Evolutionary conservation across 2,329 filamentous ascomycete genomes (phyloP).

Genomic region (Trichoderma guizhouense): DNA sequence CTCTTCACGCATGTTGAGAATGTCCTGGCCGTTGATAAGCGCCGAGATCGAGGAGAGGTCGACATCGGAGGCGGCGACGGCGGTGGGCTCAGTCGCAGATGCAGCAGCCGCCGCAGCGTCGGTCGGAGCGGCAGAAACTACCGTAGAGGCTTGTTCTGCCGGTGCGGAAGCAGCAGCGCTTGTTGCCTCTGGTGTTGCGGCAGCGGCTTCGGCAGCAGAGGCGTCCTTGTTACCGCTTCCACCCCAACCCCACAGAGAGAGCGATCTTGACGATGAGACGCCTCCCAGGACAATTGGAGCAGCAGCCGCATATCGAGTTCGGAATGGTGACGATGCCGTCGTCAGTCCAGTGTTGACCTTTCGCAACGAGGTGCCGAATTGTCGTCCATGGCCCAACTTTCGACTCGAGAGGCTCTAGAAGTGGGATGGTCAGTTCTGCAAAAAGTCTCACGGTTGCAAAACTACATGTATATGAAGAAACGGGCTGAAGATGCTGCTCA

Average conservation of each 20-base stretch:
- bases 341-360: conserved; percentile 23
- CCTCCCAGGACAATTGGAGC: conserved; percentile 32
- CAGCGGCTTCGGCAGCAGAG: conserved; percentile 17
- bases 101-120: conserved; percentile 18
- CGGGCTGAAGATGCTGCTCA: neutral
- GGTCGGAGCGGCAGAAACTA: conserved; percentile 14
- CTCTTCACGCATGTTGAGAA: conserved; percentile 64
- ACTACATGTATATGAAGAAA: conserved; percentile 4
- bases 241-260: conserved; percentile 39
- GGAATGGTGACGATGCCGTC: conserved; percentile 26
- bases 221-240: conserved; percentile 31
- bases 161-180: conserved; percentile 17
- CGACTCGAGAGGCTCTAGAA: conserved; percentile 27
- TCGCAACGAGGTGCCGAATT: conserved; percentile 34
- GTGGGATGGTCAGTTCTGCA: conserved; percentile 1
- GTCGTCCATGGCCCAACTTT: conserved; percentile 34
- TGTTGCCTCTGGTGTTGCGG: conserved; percentile 23
- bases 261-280: conserved; percentile 29
- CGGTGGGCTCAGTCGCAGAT: conserved; percentile 24
- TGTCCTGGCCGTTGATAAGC: conserved; percentile 39
- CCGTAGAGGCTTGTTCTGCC: conserved; percentile 7
- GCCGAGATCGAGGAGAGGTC: conserved; percentile 35
- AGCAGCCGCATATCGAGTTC: conserved; percentile 22
- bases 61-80: conserved; percentile 30
- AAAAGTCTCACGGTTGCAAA: neutral